Conservation (phyloP, 371 early-diverging fungal species). For the Blakeslea trispora region DNA sequence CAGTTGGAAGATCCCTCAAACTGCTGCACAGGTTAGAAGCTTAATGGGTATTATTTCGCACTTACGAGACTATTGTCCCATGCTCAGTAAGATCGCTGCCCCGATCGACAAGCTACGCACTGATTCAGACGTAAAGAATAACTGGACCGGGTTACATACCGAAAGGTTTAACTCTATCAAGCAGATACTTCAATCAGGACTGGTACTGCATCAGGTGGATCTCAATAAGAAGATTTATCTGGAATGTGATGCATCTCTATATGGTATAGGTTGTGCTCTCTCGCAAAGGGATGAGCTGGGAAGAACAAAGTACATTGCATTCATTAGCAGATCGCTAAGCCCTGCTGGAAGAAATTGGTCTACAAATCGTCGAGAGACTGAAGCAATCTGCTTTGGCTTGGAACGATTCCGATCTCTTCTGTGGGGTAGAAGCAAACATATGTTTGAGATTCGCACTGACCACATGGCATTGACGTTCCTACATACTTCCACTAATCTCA, state of each 20-base stretch:
- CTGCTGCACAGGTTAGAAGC: slow-evolving; percentile 1
- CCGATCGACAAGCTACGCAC: neutral
- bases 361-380: slow-evolving; percentile 11
- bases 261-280: slow-evolving; percentile 3
- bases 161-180: neutral
- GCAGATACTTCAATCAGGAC: neutral
- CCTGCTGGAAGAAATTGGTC: neutral
- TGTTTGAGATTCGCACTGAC: slow-evolving; percentile 3
- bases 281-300: slow-evolving; percentile 7
- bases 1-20: neutral
- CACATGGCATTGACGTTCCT: slow-evolving; percentile 4
- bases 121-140: neutral
- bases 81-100: neutral
- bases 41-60: slow-evolving; percentile 2
- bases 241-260: slow-evolving; percentile 2
- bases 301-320: slow-evolving; percentile 6
- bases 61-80: slow-evolving; percentile 1
- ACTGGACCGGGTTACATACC: neutral
- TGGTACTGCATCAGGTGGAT: neutral
- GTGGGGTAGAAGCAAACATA: slow-evolving; percentile 3
- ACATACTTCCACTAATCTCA: slow-evolving; percentile 3
- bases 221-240: neutral
- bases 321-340: slow-evolving; percentile 4
- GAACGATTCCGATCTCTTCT: slow-evolving; percentile 1
- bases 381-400: slow-evolving; percentile 1